phyloP scores from a whole-genome alignment of 2,329 filamentous ascomycete genomes.

The Exophiala oligosperma region DNA sequence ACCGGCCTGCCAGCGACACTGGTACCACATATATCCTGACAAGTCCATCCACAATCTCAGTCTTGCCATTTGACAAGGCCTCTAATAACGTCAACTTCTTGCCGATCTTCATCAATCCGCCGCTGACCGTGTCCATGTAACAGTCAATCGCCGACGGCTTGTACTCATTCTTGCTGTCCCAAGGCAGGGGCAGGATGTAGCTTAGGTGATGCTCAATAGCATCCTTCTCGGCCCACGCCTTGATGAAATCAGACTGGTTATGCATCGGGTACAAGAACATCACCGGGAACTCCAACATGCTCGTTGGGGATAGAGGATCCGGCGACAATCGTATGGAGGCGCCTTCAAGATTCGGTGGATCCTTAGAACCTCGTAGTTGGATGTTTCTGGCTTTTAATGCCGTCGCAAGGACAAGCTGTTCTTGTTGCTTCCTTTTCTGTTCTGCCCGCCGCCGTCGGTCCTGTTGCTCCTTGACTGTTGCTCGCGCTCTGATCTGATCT shows the following conservation, averaged over 20 bases:
- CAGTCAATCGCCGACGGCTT: constrained; percentile 69
- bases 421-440: constrained; percentile 47
- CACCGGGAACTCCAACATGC: constrained; percentile 72
- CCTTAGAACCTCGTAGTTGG: constrained; percentile 62
- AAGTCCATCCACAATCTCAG: constrained; percentile 85
- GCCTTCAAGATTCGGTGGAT: constrained; percentile 86
- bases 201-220: constrained; percentile 73
- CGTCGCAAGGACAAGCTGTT: constrained; percentile 62
- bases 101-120: constrained; percentile 84
- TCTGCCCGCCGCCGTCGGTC: constrained; percentile 57
- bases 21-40: constrained; percentile 83
- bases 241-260: constrained; percentile 86
- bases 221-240: constrained; percentile 77
- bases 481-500: constrained; percentile 62
- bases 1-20: constrained; percentile 65
- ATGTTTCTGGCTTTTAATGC: constrained; percentile 72
- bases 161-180: constrained; percentile 74
- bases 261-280: constrained; percentile 83
- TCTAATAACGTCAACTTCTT: constrained; percentile 78
- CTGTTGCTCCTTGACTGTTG: constrained; percentile 56
- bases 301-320: constrained; percentile 71
- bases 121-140: constrained; percentile 79
- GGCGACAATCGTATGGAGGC: constrained; percentile 68
- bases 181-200: constrained; percentile 85
- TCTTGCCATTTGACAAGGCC: constrained; percentile 71